Evolutionary conservation across 2,329 filamentous ascomycete genomes (phyloP).

Genomic region (Clarireedia hainanense): DNA sequence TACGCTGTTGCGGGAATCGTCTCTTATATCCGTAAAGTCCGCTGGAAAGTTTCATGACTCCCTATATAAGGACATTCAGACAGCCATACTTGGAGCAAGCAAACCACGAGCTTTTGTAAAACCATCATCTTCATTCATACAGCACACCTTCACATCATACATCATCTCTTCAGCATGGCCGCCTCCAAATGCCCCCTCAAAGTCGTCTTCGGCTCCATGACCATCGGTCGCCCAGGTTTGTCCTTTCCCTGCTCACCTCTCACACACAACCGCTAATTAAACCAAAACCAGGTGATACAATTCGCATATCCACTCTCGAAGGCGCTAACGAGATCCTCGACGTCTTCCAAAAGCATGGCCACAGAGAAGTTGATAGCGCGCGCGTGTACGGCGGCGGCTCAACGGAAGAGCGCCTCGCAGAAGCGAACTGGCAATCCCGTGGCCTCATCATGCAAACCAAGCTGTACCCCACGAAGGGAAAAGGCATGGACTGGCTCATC

Average conservation of each 20-base stretch:
- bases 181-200: neutral
- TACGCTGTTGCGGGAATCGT: neutral
- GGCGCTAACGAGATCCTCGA: constrained; percentile 41
- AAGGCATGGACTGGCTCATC: neutral
- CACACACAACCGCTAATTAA: neutral
- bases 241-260: neutral
- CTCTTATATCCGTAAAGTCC: neutral
- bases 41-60: neutral
- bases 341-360: constrained; percentile 56
- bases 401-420: constrained; percentile 54
- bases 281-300: neutral
- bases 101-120: no score
- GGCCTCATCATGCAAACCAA: constrained; percentile 58
- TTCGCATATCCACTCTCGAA: neutral
- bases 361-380: constrained; percentile 64
- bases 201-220: constrained; percentile 20
- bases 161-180: neutral
- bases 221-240: constrained; percentile 11
- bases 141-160: no score
- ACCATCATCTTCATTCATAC: no score
- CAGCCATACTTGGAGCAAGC: neutral
- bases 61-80: no score
- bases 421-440: constrained; percentile 53
- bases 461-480: constrained; percentile 14
- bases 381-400: constrained; percentile 55